phyloP scores from a whole-genome alignment of 1,284 basidiomycete species.

The Boletus sp. region DNA sequence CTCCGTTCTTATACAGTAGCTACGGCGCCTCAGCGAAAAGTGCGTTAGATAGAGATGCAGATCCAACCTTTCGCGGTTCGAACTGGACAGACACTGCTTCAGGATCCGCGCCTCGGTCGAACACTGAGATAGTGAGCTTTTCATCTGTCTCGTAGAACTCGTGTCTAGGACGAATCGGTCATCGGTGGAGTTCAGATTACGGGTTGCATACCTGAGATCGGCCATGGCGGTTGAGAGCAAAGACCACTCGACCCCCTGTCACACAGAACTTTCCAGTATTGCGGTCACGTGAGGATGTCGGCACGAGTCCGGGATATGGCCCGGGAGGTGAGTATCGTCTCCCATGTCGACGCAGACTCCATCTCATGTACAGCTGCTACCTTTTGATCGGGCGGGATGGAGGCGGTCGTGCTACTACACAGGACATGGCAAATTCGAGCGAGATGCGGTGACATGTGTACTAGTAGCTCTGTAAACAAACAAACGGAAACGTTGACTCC shows the following conservation, averaged over 20 bases:
- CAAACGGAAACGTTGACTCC: background rate
- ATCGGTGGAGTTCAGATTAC: background rate
- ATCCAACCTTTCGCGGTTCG: conserved; percentile 60
- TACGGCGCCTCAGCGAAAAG: conserved; percentile 20
- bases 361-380: too few species aligned
- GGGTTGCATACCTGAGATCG: conserved; percentile 38
- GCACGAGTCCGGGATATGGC: too few species aligned
- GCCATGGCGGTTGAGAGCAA: conserved; percentile 36
- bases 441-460: too few species aligned
- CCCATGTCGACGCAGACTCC: too few species aligned
- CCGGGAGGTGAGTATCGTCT: too few species aligned
- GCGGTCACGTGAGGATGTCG: conserved; percentile 27
- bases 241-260: conserved; percentile 7
- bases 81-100: conserved; percentile 60
- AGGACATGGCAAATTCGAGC: too few species aligned
- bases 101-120: conserved; percentile 74
- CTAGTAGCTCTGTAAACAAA: background rate
- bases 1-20: conserved; percentile 62
- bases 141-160: conserved; percentile 88
- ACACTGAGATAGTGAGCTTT: conserved; percentile 69
- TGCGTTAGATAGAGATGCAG: background rate
- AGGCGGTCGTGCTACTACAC: too few species aligned
- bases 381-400: too few species aligned
- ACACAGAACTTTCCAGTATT: conserved; percentile 28
- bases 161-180: conserved; percentile 47